Evolutionary conservation across 1,284 basidiomycete species (phyloP).

Genomic region (Melampsora americana): DNA sequence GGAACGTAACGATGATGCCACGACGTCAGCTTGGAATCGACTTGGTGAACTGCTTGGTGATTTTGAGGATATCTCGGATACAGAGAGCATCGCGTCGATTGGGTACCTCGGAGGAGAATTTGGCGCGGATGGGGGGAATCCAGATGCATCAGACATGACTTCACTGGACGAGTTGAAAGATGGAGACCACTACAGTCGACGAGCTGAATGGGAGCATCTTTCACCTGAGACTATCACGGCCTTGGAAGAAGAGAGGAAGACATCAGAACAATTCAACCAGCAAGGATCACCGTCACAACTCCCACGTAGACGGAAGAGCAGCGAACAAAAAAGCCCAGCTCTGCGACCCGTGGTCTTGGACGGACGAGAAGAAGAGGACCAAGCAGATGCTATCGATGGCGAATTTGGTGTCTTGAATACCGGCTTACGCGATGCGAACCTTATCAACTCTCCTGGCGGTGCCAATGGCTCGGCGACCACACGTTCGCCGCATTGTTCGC

Average conservation of each 20-base stretch:
- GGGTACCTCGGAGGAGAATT: conserved; percentile 39
- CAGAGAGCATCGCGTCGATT: conserved; percentile 39
- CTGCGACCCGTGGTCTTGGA: conserved; percentile 33
- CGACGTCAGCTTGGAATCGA: conserved; percentile 38
- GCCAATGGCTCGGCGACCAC: background rate
- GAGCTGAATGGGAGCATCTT: conserved; percentile 42
- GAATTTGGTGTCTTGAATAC: conserved; percentile 8
- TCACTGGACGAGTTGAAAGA: conserved; percentile 26
- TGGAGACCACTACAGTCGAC: conserved; percentile 18
- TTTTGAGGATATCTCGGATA: conserved; percentile 43
- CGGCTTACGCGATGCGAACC: background rate
- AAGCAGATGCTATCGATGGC: background rate
- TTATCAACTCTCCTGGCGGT: background rate
- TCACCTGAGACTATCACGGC: conserved; percentile 42
- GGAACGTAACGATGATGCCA: conserved; percentile 40
- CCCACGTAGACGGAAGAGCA: conserved; percentile 30
- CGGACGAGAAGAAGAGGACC: conserved; percentile 25
- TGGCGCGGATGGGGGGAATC: conserved; percentile 10
- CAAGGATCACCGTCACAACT: conserved; percentile 26
- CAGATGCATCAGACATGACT: background rate
- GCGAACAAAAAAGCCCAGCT: conserved; percentile 42
- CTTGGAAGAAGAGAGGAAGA: conserved; percentile 38
- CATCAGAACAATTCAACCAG: conserved; percentile 12
- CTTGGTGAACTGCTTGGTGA: conserved; percentile 37
- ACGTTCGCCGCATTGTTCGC: conserved; percentile 15